phyloP scores from a whole-genome alignment of 805 yeast species.

The Danielozyma ontarioensis region DNA sequence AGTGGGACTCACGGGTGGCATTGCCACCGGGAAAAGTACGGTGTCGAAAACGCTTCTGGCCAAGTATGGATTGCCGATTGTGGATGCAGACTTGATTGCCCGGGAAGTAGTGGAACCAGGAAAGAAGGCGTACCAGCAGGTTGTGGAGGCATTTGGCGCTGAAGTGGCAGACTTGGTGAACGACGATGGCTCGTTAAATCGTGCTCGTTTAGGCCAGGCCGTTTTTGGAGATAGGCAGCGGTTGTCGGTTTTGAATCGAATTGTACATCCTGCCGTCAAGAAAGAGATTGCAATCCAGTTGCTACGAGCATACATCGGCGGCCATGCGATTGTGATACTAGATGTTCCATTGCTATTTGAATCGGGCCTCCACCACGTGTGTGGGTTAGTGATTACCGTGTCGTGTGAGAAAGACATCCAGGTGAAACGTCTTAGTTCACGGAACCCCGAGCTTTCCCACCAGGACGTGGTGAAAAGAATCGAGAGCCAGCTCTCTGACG shows the following conservation, averaged over 20 bases:
- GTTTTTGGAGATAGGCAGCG: slow-evolving; percentile 69
- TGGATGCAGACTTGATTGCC: slow-evolving; percentile 92
- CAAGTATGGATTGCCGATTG: slow-evolving; percentile 49
- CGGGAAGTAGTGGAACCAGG: slow-evolving; percentile 83
- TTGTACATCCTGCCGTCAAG: slow-evolving; percentile 87
- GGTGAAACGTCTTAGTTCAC: slow-evolving; percentile 50
- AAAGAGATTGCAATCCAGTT: slow-evolving; percentile 58
- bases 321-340: slow-evolving; percentile 59
- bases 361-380: slow-evolving; percentile 59
- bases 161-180: slow-evolving; percentile 47
- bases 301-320: slow-evolving; percentile 50
- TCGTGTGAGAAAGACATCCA: slow-evolving; percentile 57
- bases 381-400: slow-evolving; percentile 70
- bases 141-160: slow-evolving; percentile 55
- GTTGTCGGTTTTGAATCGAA: slow-evolving; percentile 56
- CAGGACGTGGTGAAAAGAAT: slow-evolving; percentile 74
- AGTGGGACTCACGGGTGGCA: slow-evolving; percentile 96
- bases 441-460: slow-evolving; percentile 63
- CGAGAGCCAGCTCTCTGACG: slow-evolving; percentile 66
- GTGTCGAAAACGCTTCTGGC: slow-evolving; percentile 59
- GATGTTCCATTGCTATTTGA: slow-evolving; percentile 93
- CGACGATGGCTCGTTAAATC: slow-evolving; percentile 47
- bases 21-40: slow-evolving; percentile 94
- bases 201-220: slow-evolving; percentile 70
- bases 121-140: slow-evolving; percentile 57